These are phyloP conservation scores for Myochromella boudieri DNA, from an alignment of 768 basidiomycete genomes.

Conservation along the genomic window DNA sequence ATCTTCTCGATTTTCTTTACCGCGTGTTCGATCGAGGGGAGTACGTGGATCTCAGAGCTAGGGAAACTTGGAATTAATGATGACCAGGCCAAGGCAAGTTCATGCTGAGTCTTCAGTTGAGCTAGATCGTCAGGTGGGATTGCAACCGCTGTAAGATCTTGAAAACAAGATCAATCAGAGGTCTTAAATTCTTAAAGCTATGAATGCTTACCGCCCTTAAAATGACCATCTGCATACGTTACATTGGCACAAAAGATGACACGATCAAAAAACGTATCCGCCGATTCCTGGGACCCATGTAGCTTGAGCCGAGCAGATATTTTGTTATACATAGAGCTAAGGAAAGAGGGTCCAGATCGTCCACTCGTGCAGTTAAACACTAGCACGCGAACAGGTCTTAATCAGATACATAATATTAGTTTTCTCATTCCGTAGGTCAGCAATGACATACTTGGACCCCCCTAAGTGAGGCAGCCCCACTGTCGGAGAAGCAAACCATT, in stretches of 20 bases:
- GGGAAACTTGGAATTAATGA: conserved; percentile 63
- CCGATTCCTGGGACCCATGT: conserved; percentile 35
- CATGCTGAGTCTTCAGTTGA: conserved; percentile 71
- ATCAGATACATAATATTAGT: conserved; percentile 17
- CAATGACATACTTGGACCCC: conserved; percentile 16
- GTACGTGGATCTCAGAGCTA: conserved; percentile 62
- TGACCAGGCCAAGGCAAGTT: conserved; percentile 75
- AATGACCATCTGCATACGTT: conserved; percentile 86
- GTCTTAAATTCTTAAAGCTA: neutral
- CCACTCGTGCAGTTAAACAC: conserved; percentile 97
- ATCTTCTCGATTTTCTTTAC: conserved; percentile 59
- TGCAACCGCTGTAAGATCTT: conserved; percentile 78
- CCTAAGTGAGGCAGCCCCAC: conserved; percentile 44
- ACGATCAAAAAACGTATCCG: conserved; percentile 65
- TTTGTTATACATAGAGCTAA: conserved; percentile 56
- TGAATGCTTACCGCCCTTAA: conserved; percentile 76
- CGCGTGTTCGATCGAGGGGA: conserved; percentile 89
- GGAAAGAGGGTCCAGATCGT: conserved; percentile 74
- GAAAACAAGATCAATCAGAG: neutral
- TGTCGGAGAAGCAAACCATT: conserved; percentile 80
- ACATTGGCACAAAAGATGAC: conserved; percentile 97
- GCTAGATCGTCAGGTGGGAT: conserved; percentile 61
- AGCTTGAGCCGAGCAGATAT: conserved; percentile 46
- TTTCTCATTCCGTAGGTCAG: neutral
- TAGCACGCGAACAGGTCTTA: conserved; percentile 51